Evolutionary conservation across 2,329 filamentous ascomycete genomes (phyloP).

Genomic region (Alternaria arborescens): DNA sequence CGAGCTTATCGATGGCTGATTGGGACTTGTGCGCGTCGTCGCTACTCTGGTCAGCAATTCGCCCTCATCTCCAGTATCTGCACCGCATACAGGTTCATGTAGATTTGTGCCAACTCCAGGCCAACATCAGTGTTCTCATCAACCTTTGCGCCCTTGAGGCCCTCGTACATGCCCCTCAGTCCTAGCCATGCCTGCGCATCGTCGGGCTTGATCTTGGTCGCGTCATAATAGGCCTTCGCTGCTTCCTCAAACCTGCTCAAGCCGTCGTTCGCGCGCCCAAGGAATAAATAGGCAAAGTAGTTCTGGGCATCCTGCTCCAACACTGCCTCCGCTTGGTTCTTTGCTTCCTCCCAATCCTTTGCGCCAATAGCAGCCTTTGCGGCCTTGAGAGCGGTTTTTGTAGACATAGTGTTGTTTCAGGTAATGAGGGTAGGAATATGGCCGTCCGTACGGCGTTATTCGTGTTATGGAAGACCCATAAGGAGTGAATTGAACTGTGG

Average conservation of each 20-base stretch:
- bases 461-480: constrained; percentile 36
- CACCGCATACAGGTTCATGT: constrained; percentile 56
- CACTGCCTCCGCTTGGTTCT: constrained; percentile 72
- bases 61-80: background rate
- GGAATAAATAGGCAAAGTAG: constrained; percentile 88
- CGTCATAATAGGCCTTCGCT: constrained; percentile 77
- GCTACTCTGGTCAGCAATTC: constrained; percentile 42
- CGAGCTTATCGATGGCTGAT: constrained; percentile 78
- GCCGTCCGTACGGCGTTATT: constrained; percentile 22
- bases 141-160: constrained; percentile 74
- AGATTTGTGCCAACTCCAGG: constrained; percentile 77
- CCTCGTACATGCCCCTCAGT: constrained; percentile 82
- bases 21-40: constrained; percentile 68
- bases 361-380: constrained; percentile 80
- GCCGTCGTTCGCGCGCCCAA: constrained; percentile 86
- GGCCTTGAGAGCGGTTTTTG: constrained; percentile 80
- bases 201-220: constrained; percentile 73
- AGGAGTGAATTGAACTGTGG: constrained; percentile 8
- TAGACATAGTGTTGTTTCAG: constrained; percentile 36
- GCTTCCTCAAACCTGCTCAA: constrained; percentile 74
- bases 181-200: constrained; percentile 93
- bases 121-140: constrained; percentile 77
- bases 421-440: background rate
- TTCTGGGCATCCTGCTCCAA: constrained; percentile 77
- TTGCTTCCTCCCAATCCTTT: constrained; percentile 79